Evolutionary conservation across 2,329 filamentous ascomycete genomes (phyloP).

Genomic region (Plenodomus biglobosus): DNA sequence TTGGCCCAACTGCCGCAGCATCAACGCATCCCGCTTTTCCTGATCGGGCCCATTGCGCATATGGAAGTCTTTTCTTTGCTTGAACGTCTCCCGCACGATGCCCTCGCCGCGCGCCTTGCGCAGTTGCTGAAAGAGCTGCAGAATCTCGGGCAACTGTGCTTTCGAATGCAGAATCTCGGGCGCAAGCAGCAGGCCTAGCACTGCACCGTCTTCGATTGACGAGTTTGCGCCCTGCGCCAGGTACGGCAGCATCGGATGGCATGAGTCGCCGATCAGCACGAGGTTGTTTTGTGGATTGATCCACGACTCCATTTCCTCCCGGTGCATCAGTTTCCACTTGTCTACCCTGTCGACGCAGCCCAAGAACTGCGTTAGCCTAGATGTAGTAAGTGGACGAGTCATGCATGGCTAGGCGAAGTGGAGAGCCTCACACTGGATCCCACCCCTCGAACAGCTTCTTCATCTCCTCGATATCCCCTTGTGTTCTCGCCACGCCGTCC

Average conservation of each 20-base stretch:
- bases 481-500: constrained; percentile 52
- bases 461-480: constrained; percentile 64
- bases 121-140: constrained; percentile 51
- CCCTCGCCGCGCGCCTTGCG: constrained; percentile 54
- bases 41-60: constrained; percentile 58
- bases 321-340: constrained; percentile 70
- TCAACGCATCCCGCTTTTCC: constrained; percentile 58
- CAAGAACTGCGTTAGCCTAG: constrained; percentile 24
- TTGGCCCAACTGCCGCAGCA: constrained; percentile 58
- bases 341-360: constrained; percentile 59
- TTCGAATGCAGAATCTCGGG: constrained; percentile 16
- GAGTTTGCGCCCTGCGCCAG: constrained; percentile 59
- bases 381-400: constrained; percentile 19
- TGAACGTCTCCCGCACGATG: constrained; percentile 65
- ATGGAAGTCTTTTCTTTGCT: constrained; percentile 47
- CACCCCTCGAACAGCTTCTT: constrained; percentile 60
- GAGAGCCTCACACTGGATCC: constrained; percentile 58
- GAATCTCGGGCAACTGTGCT: constrained; percentile 38
- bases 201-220: constrained; percentile 68
- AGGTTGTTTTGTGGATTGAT: constrained; percentile 56
- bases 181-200: constrained; percentile 59
- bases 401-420: constrained; percentile 36
- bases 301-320: constrained; percentile 41
- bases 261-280: constrained; percentile 48
- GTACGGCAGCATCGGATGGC: constrained; percentile 41